Percentiles rank a stretch among this genome's conserved stretches.
These are phyloP conservation scores for Aspergillus pseudoglaucus DNA, from an alignment of 2,329 filamentous ascomycete species.

Conservation along the genomic window DNA sequence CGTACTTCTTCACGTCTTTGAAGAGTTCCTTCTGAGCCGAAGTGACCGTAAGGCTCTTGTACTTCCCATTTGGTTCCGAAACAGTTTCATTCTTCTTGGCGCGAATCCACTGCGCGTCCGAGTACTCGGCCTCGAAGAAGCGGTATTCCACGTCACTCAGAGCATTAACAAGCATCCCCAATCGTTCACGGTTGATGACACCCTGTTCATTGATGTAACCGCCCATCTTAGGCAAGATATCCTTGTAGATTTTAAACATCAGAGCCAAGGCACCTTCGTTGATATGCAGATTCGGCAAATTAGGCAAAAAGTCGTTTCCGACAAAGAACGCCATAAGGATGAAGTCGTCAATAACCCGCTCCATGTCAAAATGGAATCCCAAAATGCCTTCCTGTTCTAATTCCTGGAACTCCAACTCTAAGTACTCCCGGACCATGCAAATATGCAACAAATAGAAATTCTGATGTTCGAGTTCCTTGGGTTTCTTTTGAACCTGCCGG, in stretches of 20 bases:
- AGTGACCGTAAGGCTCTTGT: conserved; percentile 65
- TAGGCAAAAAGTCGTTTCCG: conserved; percentile 97
- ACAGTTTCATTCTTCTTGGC: conserved; percentile 71
- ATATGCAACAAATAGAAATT: conserved; percentile 98
- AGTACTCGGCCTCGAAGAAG: conserved; percentile 86
- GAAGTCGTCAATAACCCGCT: conserved; percentile 96
- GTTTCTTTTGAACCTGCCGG: conserved; percentile 76
- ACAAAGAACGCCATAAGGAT: conserved; percentile 99
- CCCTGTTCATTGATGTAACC: conserved; percentile 97
- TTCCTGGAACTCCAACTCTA: conserved; percentile 95
- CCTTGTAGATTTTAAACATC: conserved; percentile 97
- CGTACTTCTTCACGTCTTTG: conserved; percentile 72
- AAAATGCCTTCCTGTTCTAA: conserved; percentile 67
- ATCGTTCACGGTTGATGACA: conserved; percentile 76
- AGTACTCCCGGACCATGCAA: conserved; percentile 93
- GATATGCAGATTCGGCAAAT: conserved; percentile 92
- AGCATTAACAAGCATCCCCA: conserved; percentile 72
- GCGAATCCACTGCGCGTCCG: conserved; percentile 86
- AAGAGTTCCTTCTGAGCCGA: conserved; percentile 76
- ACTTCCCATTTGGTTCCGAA: conserved; percentile 51
- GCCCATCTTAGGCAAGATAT: conserved; percentile 74
- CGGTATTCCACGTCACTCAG: conserved; percentile 81
- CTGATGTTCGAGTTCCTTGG: conserved; percentile 95
- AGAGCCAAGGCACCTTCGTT: conserved; percentile 94
- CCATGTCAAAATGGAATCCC: conserved; percentile 80